Evolutionary conservation across 805 yeast species (phyloP).

Genomic region (Candida suzukii): DNA sequence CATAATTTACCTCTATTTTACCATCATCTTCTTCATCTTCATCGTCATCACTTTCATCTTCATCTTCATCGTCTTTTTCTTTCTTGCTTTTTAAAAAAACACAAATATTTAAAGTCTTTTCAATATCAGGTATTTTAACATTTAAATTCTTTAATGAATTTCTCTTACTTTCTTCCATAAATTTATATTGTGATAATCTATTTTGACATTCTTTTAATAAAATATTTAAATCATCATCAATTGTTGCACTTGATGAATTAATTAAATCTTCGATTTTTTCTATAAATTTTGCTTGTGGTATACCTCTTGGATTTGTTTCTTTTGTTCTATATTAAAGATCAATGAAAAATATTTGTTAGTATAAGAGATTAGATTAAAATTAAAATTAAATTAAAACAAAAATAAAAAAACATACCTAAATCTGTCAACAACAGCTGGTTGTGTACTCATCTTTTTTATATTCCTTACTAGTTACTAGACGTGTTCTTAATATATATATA

Average conservation of each 20-base stretch:
- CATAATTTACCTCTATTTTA: constrained; percentile 70
- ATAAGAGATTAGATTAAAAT: background rate
- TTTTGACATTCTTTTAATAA: constrained; percentile 76
- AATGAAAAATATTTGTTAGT: background rate
- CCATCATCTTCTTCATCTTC: constrained; percentile 54
- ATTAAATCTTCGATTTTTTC: constrained; percentile 74
- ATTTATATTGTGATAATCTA: constrained; percentile 82
- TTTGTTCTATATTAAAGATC: constrained; percentile 33
- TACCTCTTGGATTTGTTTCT: constrained; percentile 82
- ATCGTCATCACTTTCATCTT: constrained; percentile 42
- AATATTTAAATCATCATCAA: constrained; percentile 25
- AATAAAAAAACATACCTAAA: constrained; percentile 4
- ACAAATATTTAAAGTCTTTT: constrained; percentile 75
- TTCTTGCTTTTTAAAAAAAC: constrained; percentile 50
- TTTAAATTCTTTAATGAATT: constrained; percentile 46
- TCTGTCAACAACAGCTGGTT: constrained; percentile 7
- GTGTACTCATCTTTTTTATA: background rate
- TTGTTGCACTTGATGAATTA: constrained; percentile 29
- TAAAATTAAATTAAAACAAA: background rate
- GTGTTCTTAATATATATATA: no score
- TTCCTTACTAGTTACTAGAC: no score
- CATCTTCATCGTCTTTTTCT: constrained; percentile 75
- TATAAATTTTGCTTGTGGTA: constrained; percentile 93
- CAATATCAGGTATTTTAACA: constrained; percentile 84
- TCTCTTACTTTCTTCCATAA: constrained; percentile 61